Base-by-base conservation (phyloP, 192 early-diverging fungal genomes). In the Coemansia interrupta region DNA sequence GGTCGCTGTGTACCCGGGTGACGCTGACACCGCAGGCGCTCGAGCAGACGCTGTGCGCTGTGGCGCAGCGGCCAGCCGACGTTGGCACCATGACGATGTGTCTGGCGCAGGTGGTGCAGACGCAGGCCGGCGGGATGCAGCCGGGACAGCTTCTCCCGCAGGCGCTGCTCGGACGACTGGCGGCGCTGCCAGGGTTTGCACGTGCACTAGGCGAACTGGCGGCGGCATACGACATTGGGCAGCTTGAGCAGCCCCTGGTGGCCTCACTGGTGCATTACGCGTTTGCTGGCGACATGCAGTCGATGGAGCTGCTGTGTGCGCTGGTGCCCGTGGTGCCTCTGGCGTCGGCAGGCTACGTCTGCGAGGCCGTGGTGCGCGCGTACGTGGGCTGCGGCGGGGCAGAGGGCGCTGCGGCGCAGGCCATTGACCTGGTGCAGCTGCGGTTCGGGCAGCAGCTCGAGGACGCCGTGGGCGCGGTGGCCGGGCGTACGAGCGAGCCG, bases 91-190 rank as follows among this genome's bases (percentile, higher is more conserved):
- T 75, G 66, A 13, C 66, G 9, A 49, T 79, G 52, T 68, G 61
- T 42, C 42, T 79, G 48, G 46, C 61, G 12, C 78, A 72, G 57
- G 44, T 75, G 39, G 23, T 72, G 3, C 82, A 78, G 67, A 67
- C 68, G 30, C 64, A 82, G 56, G 66, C 26, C 4, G 26, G 26
- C 4, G 26, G 26, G 2, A 26, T 39, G 14, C 15, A 62, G 44
- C 51, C 22, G 36, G 45, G 17, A 15, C 47, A n/a, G 3, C 10
- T 43, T 0, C 45, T 69, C 15, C 53, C 69, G 6, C 6, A 46
- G 11, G 41, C 56, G 18, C 45, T 67, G 18, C 58, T 68, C 4
- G 17, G 26, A 10, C 44, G 58, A 17, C 48, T 72, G 15, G 48
- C 57, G 14, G 19, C n/a, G 4, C 68, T 61, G 22, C 18, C 15